Conservation (phyloP, 2,329 filamentous ascomycete species). For the Coniochaeta hoffmannii region DNA sequence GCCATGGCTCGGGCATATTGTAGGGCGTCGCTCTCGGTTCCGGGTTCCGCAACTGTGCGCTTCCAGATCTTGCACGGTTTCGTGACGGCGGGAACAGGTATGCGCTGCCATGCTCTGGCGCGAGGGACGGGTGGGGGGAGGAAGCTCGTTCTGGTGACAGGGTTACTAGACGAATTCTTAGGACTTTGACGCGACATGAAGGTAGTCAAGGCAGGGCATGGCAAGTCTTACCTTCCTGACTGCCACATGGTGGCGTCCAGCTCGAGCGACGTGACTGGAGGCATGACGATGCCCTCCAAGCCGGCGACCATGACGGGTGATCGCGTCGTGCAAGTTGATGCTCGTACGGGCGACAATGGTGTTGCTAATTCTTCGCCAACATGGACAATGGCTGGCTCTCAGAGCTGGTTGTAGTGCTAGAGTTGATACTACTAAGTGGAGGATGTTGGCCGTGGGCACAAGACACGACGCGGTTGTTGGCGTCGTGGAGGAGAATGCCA, state of each 20-base stretch:
- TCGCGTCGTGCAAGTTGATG: background rate
- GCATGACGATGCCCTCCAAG: background rate
- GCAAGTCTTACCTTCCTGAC: background rate
- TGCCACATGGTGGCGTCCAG: background rate
- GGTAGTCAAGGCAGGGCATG: background rate
- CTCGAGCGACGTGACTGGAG: background rate
- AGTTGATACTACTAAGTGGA: background rate
- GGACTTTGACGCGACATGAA: conserved; percentile 5
- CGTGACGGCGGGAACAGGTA: conserved; percentile 16
- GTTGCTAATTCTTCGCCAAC: background rate
- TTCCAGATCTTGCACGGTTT: conserved; percentile 22
- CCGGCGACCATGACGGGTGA: background rate
- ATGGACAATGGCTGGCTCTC: background rate
- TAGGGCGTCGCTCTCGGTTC: background rate
- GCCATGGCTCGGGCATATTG: conserved; percentile 11
- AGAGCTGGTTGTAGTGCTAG: background rate
- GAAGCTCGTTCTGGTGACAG: conserved; percentile 16
- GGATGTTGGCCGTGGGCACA: background rate
- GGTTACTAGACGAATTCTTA: background rate
- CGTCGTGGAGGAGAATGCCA: background rate
- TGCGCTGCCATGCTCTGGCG: conserved; percentile 23
- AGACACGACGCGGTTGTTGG: background rate
- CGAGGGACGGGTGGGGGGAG: conserved; percentile 10
- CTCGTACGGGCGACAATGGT: background rate
- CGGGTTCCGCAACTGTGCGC: conserved; percentile 7